A percentile compares a stretch with the other conserved stretches of the same genome.
phyloP scores from a whole-genome alignment of 2,329 filamentous ascomycete species.

The Exophiala aquamarina region DNA sequence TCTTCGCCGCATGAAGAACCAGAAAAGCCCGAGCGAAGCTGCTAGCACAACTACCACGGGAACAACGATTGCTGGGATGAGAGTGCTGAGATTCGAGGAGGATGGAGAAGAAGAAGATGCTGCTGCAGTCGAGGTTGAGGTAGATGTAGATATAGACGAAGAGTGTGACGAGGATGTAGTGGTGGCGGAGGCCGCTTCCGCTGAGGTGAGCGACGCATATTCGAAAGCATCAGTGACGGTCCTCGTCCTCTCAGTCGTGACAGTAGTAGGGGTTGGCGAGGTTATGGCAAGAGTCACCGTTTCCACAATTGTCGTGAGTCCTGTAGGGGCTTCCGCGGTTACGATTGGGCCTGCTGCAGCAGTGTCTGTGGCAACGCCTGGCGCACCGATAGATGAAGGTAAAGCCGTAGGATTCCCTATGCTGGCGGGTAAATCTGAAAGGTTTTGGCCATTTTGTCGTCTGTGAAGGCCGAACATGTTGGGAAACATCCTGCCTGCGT shows the following conservation, averaged over 20 bases:
- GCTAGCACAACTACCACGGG: conserved; percentile 24
- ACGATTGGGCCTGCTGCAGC: conserved; percentile 12
- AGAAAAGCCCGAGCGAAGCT: conserved; percentile 26
- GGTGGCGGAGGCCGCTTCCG: conserved; percentile 7
- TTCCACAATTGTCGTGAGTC: conserved; percentile 23
- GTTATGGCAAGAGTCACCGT: conserved; percentile 17
- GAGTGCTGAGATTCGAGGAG: conserved; percentile 31
- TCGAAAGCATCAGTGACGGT: conserved; percentile 21
- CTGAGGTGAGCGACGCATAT: conserved; percentile 25
- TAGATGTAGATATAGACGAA: conserved; percentile 40
- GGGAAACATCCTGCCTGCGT: conserved; percentile 23
- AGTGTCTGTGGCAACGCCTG: conserved; percentile 10
- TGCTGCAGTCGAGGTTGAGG: conserved; percentile 36
- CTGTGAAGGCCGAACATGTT: conserved; percentile 11
- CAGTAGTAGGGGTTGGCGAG: conserved; percentile 10
- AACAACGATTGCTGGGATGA: conserved; percentile 28
- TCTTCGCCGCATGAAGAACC: conserved; percentile 28
- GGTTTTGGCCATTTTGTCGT: conserved; percentile 11
- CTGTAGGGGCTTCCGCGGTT: conserved; percentile 16
- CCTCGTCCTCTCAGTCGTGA: conserved; percentile 19
- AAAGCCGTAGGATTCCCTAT: conserved; percentile 20
- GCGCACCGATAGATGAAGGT: conserved; percentile 13
- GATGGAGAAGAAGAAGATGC: conserved; percentile 33
- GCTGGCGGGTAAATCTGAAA: conserved; percentile 12
- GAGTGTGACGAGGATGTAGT: conserved; percentile 20